Evolutionary conservation across 768 basidiomycete genomes (phyloP), one percentile per base, ranked within the genome.

Genomic region (Clitopilus hobsonii): DNA sequence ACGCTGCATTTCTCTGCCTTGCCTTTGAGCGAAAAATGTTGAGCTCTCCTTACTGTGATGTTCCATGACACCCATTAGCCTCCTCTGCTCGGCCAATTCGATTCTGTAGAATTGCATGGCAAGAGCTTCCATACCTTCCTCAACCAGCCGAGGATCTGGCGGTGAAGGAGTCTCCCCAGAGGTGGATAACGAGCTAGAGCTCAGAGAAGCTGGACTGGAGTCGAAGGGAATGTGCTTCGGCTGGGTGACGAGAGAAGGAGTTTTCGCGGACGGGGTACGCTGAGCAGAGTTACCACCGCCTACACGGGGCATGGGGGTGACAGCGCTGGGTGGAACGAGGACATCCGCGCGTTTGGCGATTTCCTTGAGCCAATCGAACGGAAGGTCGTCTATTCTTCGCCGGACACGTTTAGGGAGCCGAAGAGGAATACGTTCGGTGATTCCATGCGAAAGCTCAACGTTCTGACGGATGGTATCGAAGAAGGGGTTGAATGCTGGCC

Each of bases 41-140:
- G 70, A 71, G 52, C 74, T 78, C 60, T 92, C 90, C 61, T 74
- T 78, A 2, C 86, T 81, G 67, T 97, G 96, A 68, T 92, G 89
- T 53, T 92, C 85, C 92, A 98, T 93, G 29, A 97, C 84, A 4
- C 88, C 87, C 74, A 92, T 90, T 29, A 98, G 72, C 11, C 96
- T 75, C 54, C 88, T 79, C 69, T 95, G 94, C 69, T 98, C 96
- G 2, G 89, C 89, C 1, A 93, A 76, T 65, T 98, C 96, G 54
- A 98, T 89, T 52, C 83, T 80, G 73, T 95, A 94, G 67, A 96
- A 98, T 70, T 98, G 94, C 79, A 85, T 85, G 1, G 95, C 94
- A 26, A 98, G 82, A 1, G 81, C 76, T 58, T 94, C 89, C 0
- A 88, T 80, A 23, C 86, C 87, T 54, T 89, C 83, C 3, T 90